Evolutionary conservation across 78 protist genomes (phyloP).

Genomic region (Dictyostelium citrinum): DNA sequence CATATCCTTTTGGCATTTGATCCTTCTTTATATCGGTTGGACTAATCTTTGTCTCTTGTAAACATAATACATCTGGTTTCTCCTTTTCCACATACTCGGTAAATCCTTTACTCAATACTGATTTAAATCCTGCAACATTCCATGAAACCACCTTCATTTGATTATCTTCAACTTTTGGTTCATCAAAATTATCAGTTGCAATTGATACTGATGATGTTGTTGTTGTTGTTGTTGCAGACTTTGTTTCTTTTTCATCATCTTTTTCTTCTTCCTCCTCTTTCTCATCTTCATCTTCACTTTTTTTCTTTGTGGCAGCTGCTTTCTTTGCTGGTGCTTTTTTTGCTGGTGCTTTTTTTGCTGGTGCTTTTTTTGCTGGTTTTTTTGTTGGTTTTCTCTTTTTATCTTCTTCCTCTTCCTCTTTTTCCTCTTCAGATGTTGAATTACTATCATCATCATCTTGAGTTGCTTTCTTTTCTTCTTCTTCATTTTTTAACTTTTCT

Average conservation of each 20-base stretch:
- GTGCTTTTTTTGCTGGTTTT: neutral
- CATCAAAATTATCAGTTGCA: neutral
- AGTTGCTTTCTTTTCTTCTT: neutral
- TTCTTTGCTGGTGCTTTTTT: neutral
- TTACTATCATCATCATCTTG: neutral
- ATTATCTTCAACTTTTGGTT: neutral
- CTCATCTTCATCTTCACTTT: constrained; percentile 7
- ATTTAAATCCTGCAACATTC: constrained; percentile 82
- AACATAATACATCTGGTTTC: constrained; percentile 81
- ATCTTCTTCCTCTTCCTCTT: neutral
- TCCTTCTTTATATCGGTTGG: neutral
- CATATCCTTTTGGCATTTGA: constrained; percentile 32
- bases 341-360: neutral
- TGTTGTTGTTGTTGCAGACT: neutral
- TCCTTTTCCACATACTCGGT: constrained; percentile 53
- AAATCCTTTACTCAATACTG: constrained; percentile 51
- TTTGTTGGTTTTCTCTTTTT: neutral
- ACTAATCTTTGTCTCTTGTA: constrained; percentile 84
- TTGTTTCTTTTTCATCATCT: constrained; percentile 7
- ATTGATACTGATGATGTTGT: neutral
- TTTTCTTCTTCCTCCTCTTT: constrained; percentile 26
- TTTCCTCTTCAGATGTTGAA: neutral
- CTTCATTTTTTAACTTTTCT: neutral
- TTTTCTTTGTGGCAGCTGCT: neutral
- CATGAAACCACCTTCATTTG: constrained; percentile 73